Evolutionary conservation across 2,329 filamentous ascomycete genomes (phyloP), one percentile per base, ranked within the genome.

Genomic region (Diplodia sapinea): DNA sequence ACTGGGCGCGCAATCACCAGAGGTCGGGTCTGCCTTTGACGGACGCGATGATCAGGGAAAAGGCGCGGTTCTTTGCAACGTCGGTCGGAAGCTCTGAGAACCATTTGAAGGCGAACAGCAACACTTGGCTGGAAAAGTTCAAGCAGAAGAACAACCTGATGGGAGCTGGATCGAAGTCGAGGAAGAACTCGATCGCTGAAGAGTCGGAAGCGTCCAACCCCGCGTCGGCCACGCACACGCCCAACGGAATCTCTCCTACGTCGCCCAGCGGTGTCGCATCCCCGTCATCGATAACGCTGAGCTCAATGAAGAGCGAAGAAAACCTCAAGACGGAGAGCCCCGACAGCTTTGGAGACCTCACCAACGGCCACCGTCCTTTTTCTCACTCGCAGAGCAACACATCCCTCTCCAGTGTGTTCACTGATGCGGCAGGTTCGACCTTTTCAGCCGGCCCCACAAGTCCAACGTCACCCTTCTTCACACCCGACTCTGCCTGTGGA

Each of bases 51-150:
- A 94, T 97, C 73, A 87, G 90, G 75, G 91, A 96, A 71, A 93
- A 96, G 79, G 93, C 93, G 1, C 86, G 86, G 61, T 89, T 93
- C 70, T 97, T 97, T 77, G 90, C 91, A 13, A 89, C 86, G 50
- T 90, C 87, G 29, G 90, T 89, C 40, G 89, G 88, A 31, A 88
- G 88, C 68, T 86, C 88, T 3, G 92, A 96, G 65, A 88, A 85
- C 70, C 87, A 92, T 61, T 79, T 90, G 67, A 91, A 90, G 73
- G 86, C 87, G 59, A 86, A 92, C 71, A 95, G 87, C 72, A 83
- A 87, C 36, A 89, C 85, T 72, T 97, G 94, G 94, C 85, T 98
- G 40, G 93, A 97, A 75, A 96, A 95, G 77, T 98, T 98, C 83
- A 97, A 97, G 82, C 88, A 93, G 76, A 97, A 94, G 81, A 90